phyloP scores from a whole-genome alignment of 163 green algal species.

The Scenedesmus sp. region DNA sequence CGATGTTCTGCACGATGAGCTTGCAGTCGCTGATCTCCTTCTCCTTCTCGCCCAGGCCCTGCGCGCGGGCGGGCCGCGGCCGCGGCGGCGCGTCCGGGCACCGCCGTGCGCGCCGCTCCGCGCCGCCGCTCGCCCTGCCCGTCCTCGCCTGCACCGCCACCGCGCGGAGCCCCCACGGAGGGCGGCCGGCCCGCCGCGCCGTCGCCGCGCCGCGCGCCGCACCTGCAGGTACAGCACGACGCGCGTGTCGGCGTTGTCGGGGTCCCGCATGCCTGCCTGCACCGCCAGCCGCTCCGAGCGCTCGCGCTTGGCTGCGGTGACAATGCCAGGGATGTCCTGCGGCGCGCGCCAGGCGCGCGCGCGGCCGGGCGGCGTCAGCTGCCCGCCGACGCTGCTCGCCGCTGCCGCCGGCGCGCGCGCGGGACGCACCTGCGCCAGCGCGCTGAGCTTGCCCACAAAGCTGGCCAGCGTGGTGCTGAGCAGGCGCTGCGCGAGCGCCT shows the following conservation, averaged over 20 bases:
- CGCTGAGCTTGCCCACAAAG: slow-evolving; percentile 80
- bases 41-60: slow-evolving; percentile 53
- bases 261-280: slow-evolving; percentile 43
- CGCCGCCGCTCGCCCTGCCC: no score
- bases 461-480: slow-evolving; percentile 75
- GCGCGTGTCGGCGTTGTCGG: slow-evolving; percentile 16
- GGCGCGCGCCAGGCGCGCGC: no score
- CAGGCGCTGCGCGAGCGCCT: slow-evolving; percentile 35
- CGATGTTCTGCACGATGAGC: slow-evolving; percentile 59
- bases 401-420: no score
- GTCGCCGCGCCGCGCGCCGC: background rate
- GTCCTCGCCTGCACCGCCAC: no score
- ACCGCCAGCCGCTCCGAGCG: slow-evolving; percentile 33
- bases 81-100: no score
- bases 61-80: no score
- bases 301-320: slow-evolving; percentile 45
- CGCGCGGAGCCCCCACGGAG: no score
- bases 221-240: slow-evolving; percentile 46
- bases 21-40: slow-evolving; percentile 57
- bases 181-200: background rate
- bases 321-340: slow-evolving; percentile 38
- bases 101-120: no score
- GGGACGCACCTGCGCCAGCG: slow-evolving; percentile 52
- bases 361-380: no score
- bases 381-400: no score